These are phyloP conservation scores for Apiotrichum veenhuisii DNA, from an alignment of 1,284 basidiomycete species.

Conservation along the genomic window DNA sequence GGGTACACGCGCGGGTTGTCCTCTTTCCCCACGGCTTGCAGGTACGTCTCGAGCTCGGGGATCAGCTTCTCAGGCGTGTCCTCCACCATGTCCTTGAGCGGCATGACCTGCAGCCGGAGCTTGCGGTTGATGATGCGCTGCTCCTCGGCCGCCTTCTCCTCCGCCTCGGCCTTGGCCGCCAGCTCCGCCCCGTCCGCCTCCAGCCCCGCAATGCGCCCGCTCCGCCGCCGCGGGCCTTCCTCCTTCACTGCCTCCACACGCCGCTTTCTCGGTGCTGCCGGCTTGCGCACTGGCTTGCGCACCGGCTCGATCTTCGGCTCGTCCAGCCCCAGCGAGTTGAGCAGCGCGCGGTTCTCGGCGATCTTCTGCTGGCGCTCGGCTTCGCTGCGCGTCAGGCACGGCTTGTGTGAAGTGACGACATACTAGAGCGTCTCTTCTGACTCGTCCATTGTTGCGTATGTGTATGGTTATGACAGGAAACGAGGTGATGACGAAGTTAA, in stretches of 20 bases:
- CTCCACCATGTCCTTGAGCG: slow-evolving; percentile 35
- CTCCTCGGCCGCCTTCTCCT: slow-evolving; percentile 37
- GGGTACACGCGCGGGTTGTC: slow-evolving; percentile 1
- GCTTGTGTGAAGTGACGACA: background rate
- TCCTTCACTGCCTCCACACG: slow-evolving; percentile 8
- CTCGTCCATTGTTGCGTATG: no score
- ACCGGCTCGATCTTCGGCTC: no score
- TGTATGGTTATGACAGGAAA: no score
- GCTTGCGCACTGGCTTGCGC: no score
- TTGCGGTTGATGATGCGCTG: slow-evolving; percentile 32
- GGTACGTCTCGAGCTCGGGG: slow-evolving; percentile 17
- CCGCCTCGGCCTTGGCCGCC: slow-evolving; percentile 26
- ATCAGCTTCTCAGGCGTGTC: slow-evolving; percentile 22
- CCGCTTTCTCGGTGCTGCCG: slow-evolving; percentile 3
- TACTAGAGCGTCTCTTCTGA: slow-evolving; percentile 2
- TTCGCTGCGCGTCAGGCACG: no score
- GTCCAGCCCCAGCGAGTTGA: slow-evolving; percentile 48
- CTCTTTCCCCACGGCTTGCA: background rate
- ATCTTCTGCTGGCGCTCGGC: slow-evolving; percentile 49
- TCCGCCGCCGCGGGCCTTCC: slow-evolving; percentile 36
- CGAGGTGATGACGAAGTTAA: no score
- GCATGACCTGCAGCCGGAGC: slow-evolving; percentile 37
- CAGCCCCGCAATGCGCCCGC: slow-evolving; percentile 38
- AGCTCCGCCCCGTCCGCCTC: slow-evolving; percentile 38
- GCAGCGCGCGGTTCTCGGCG: slow-evolving; percentile 46